Evolutionary conservation across 805 yeast genomes (phyloP).

Genomic region (Myxozyma neglecta): DNA sequence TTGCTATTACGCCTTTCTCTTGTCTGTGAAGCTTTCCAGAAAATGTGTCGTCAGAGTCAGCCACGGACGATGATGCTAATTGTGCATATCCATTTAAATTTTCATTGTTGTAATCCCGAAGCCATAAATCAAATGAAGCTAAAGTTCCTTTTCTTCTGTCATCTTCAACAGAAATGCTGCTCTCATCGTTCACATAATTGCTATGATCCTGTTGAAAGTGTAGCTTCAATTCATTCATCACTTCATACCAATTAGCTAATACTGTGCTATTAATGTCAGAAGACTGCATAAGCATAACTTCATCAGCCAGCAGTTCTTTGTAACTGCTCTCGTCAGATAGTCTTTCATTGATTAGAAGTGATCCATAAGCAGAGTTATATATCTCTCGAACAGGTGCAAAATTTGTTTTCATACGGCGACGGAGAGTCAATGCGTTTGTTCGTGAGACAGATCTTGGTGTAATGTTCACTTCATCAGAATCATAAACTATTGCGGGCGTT

Average conservation of each 20-base stretch:
- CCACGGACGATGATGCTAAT: neutral
- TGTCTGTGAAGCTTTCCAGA: neutral
- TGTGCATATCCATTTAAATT: neutral
- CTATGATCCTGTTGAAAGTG: neutral
- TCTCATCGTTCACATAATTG: neutral
- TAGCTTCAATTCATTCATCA: neutral
- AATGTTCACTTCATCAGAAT: neutral
- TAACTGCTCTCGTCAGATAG: neutral
- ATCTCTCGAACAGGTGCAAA: constrained; percentile 5
- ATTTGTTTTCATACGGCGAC: constrained; percentile 1
- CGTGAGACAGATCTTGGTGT: constrained; percentile 1
- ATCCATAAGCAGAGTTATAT: neutral
- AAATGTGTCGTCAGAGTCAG: neutral
- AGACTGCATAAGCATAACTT: neutral
- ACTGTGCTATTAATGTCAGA: neutral
- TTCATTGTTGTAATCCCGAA: neutral
- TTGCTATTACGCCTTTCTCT: neutral
- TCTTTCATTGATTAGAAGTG: neutral
- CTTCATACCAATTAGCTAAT: constrained; percentile 2
- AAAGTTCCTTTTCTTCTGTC: neutral
- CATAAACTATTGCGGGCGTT: neutral
- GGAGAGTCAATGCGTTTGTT: neutral
- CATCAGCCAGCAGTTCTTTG: neutral
- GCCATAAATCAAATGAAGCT: neutral
- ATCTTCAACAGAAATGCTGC: neutral